phyloP scores from a whole-genome alignment of 2,329 filamentous ascomycete genomes.

The Blastomyces emzantsi region DNA sequence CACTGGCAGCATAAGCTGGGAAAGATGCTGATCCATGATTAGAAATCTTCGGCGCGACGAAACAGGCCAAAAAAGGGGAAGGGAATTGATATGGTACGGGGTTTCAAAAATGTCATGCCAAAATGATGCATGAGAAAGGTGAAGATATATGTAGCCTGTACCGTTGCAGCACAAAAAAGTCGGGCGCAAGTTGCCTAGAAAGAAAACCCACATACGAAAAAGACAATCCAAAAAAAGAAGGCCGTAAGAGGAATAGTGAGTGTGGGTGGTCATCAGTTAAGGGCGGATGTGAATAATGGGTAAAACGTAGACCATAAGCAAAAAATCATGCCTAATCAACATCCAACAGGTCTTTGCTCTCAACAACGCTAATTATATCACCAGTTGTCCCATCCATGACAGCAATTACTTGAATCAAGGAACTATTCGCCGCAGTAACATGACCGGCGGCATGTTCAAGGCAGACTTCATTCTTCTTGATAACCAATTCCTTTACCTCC shows the following conservation, averaged over 20 bases:
- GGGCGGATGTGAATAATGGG: background rate
- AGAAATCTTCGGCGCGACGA: background rate
- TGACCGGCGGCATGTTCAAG: background rate
- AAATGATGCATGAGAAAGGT: background rate
- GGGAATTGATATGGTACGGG: background rate
- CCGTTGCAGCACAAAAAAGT: background rate
- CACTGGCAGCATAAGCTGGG: background rate
- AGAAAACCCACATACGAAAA: background rate
- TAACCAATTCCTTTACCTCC: conserved; percentile 34
- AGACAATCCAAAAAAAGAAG: background rate
- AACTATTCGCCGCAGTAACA: background rate
- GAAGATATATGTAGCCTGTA: background rate
- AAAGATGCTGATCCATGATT: background rate
- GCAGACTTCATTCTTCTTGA: conserved; percentile 5
- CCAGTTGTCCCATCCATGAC: conserved; percentile 9
- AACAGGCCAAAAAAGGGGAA: background rate
- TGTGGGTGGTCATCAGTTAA: background rate
- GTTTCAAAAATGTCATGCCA: background rate
- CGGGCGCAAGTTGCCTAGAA: background rate
- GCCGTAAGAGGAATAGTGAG: too few species aligned
- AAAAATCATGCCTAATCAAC: conserved; percentile 9
- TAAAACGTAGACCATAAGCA: background rate
- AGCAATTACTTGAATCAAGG: conserved; percentile 9
- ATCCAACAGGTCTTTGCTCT: conserved; percentile 14
- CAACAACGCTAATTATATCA: conserved; percentile 12